Conservation (phyloP, 2,329 filamentous ascomycete species). For the Stemphylium beticola region DNA sequence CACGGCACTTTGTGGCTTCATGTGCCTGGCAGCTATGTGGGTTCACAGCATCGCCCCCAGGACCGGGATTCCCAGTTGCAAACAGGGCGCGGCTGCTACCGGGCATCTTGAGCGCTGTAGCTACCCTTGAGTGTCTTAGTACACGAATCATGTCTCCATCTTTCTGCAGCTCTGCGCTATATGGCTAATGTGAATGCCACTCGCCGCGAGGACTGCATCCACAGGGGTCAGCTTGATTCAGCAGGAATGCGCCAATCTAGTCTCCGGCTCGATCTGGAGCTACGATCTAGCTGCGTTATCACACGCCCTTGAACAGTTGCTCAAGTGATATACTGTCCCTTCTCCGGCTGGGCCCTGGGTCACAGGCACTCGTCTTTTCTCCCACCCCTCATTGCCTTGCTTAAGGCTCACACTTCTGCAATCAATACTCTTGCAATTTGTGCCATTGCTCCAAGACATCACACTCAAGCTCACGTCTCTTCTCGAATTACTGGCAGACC, state of each 20-base stretch:
- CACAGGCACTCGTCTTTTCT: slow-evolving; percentile 13
- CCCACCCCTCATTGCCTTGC: slow-evolving; percentile 14
- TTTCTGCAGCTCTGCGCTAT: slow-evolving; percentile 16
- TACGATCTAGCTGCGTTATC: slow-evolving; percentile 41
- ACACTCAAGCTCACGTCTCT: not conserved
- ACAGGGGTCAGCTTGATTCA: slow-evolving; percentile 34
- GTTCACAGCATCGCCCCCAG: slow-evolving; percentile 28
- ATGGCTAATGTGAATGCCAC: slow-evolving; percentile 25
- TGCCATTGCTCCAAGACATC: slow-evolving; percentile 8
- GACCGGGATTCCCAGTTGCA: slow-evolving; percentile 28
- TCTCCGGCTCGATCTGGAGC: slow-evolving; percentile 36
- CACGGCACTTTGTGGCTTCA: slow-evolving; percentile 27
- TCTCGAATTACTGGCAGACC: not conserved
- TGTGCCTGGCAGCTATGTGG: slow-evolving; percentile 27
- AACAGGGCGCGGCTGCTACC: slow-evolving; percentile 32
- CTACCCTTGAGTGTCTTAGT: slow-evolving; percentile 32
- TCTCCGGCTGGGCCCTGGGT: slow-evolving; percentile 22
- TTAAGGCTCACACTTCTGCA: slow-evolving; percentile 5
- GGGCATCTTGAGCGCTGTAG: slow-evolving; percentile 30
- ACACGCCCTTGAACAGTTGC: slow-evolving; percentile 31
- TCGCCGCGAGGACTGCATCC: slow-evolving; percentile 35
- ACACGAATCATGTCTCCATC: slow-evolving; percentile 35
- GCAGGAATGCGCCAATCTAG: slow-evolving; percentile 32
- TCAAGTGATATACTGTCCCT: slow-evolving; percentile 39
- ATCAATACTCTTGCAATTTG: slow-evolving; percentile 9